A percentile compares a stretch with the other conserved stretches of the same genome.
Evolutionary conservation across 192 early-diverging fungal genomes (phyloP).

Genomic region (Kappamyces sp.): DNA sequence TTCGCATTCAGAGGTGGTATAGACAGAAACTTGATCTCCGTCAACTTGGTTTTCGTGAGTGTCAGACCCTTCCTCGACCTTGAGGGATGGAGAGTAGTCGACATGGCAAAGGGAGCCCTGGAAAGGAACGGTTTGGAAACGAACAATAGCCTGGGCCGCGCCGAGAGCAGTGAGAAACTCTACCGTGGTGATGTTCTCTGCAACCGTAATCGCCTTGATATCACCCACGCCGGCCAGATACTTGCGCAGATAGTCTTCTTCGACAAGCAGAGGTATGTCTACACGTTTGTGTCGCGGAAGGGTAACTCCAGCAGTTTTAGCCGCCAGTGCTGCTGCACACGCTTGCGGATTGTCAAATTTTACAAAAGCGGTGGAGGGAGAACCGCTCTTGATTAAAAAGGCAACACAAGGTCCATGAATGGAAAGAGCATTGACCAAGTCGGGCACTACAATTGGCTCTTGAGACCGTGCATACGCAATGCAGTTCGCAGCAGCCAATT

Average conservation of each 20-base stretch:
- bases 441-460: not conserved
- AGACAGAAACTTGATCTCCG: not conserved
- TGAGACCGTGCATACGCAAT: conserved; percentile 6
- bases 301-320: conserved; percentile 4
- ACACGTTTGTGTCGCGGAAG: conserved; percentile 17
- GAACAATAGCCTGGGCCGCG: conserved; percentile 8
- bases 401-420: conserved; percentile 4
- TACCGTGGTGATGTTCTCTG: not conserved
- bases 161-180: conserved; percentile 14
- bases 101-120: not conserved
- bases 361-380: not conserved
- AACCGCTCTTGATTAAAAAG: conserved; percentile 7
- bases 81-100: conserved; percentile 12
- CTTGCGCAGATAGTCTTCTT: not conserved
- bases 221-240: conserved; percentile 4
- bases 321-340: not conserved
- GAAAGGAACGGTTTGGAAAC: not conserved
- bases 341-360: not conserved
- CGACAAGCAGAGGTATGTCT: conserved; percentile 1
- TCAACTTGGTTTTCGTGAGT: not conserved
- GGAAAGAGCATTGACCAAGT: not conserved
- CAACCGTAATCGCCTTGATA: conserved; percentile 9
- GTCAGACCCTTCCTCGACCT: conserved; percentile 1
- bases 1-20: conserved; percentile 3
- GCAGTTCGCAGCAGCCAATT: conserved; percentile 5